phyloP scores from a whole-genome alignment of 2,329 filamentous ascomycete genomes.

The Ramularia collo-cygni region DNA sequence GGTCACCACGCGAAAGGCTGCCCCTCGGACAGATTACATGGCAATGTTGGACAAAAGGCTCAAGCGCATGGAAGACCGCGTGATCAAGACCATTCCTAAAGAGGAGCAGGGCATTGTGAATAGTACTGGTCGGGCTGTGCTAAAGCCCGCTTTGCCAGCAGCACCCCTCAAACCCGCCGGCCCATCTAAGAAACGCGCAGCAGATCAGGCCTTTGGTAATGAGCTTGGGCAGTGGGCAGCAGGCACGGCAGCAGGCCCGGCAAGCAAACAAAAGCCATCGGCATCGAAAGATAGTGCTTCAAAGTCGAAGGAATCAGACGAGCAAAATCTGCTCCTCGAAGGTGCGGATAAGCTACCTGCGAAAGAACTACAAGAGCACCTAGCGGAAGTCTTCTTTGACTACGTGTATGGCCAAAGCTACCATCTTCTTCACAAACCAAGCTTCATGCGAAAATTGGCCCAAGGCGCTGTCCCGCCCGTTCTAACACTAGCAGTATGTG shows the following conservation, averaged over 20 bases:
- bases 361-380: constrained; percentile 83
- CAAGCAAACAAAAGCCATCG: constrained; percentile 33
- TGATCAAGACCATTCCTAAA: constrained; percentile 91
- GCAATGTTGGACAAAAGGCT: constrained; percentile 94
- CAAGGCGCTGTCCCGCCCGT: constrained; percentile 79
- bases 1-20: constrained; percentile 87
- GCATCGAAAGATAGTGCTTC: constrained; percentile 6
- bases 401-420: constrained; percentile 94
- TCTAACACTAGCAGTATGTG: constrained; percentile 86
- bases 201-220: constrained; percentile 78
- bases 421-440: constrained; percentile 89
- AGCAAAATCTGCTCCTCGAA: constrained; percentile 71
- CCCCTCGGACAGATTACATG: constrained; percentile 96
- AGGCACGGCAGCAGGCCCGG: constrained; percentile 38
- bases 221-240: constrained; percentile 74
- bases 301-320: constrained; percentile 51
- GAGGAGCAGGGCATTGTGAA: constrained; percentile 64
- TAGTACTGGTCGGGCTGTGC: constrained; percentile 68
- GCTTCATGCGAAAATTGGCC: constrained; percentile 84
- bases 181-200: constrained; percentile 65
- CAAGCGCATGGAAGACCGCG: constrained; percentile 95
- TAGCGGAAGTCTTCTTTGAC: constrained; percentile 93
- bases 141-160: constrained; percentile 68
- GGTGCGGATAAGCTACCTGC: constrained; percentile 76
- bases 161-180: constrained; percentile 49